A percentile compares a stretch with the other conserved stretches of the same genome.
Evolutionary conservation across 202 grass and related monocot species (phyloP).

Genomic region (Elaeis oleifera): DNA sequence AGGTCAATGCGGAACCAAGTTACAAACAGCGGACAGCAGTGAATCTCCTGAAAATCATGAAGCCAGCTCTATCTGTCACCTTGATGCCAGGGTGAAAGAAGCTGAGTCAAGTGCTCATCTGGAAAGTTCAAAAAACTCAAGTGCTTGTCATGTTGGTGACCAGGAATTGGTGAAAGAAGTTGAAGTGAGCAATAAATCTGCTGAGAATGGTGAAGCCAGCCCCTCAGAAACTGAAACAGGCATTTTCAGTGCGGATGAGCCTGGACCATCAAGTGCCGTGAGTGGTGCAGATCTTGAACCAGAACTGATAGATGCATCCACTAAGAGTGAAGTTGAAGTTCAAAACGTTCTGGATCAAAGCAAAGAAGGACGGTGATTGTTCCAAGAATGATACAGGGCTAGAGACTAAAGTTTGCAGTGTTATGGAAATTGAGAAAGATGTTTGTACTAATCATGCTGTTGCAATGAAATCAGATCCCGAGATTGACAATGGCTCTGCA

Average conservation of each 20-base stretch:
- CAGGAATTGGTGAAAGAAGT: not conserved
- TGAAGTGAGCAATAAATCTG: not conserved
- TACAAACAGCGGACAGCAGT: not conserved
- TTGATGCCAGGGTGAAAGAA: not conserved
- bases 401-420: not conserved
- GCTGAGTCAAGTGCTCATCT: not conserved
- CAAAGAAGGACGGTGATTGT: not conserved
- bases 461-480: too few relatives aligned
- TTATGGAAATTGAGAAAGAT: too few relatives aligned
- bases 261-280: not conserved
- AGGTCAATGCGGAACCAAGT: not conserved
- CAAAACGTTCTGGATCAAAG: not conserved
- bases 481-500: not conserved
- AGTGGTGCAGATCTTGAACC: too few relatives aligned
- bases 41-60: slow-evolving; percentile 10
- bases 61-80: not conserved
- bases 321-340: not conserved
- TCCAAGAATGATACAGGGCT: not conserved
- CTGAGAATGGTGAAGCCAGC: not conserved
- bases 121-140: not conserved
- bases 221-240: not conserved
- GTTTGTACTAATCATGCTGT: too few relatives aligned
- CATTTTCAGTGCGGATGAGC: not conserved
- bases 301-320: not conserved
- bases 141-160: not conserved